Percentiles rank a stretch among this genome's conserved stretches.
Conservation (phyloP, 306 rosid genomes). For the Cercis canadensis region DNA sequence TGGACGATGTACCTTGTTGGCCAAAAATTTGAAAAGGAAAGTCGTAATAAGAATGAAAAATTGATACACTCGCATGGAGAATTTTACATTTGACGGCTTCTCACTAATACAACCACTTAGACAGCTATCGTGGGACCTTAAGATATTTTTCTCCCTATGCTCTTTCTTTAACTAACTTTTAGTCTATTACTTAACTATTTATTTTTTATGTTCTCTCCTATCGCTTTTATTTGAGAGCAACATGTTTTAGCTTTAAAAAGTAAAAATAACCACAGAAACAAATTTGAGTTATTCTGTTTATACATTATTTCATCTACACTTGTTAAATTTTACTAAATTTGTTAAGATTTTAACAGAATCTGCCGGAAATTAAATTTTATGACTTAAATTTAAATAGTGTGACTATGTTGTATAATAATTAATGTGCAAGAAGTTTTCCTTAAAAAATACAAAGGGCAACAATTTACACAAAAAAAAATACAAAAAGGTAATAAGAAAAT, state of each 20-base stretch:
- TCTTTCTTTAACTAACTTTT: neutral
- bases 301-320: no score
- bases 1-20: neutral
- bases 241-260: no score
- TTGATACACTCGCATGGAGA: neutral
- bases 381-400: no score
- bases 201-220: neutral
- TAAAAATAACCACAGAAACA: no score
- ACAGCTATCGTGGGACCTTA: neutral
- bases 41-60: neutral
- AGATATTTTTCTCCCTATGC: neutral
- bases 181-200: neutral
- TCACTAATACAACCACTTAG: neutral
- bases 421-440: no score
- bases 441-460: no score
- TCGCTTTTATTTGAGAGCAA: neutral
- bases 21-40: conserved; percentile 13
- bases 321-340: no score
- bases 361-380: no score
- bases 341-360: no score
- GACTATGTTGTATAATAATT: no score
- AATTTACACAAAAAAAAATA: no score
- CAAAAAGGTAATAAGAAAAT: neutral
- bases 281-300: no score
- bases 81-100: conserved; percentile 6